Evolutionary conservation across 192 early-diverging fungal genomes (phyloP), one percentile per base, ranked within the genome.

Genomic region (Backusella westeae): DNA sequence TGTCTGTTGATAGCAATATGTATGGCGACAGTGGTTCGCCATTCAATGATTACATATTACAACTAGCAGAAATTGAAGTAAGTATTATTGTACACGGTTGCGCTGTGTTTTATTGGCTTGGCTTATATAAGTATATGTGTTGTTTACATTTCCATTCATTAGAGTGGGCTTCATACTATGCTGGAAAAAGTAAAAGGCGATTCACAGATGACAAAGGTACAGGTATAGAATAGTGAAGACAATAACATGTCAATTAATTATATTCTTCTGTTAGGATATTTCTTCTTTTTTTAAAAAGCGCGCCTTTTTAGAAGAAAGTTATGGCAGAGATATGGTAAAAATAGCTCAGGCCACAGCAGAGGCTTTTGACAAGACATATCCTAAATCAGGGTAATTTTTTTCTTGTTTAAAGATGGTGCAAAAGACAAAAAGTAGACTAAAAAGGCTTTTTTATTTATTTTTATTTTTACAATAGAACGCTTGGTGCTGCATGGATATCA

Each of bases 281-380:
- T 85, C 90, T 6, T 67, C 80, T 1, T 98, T 99, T 75, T 83
- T 99, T 21, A 94, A 93, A 75, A 95, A 91, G 77, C 90, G 97
- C n/a, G 94, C 97, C 1, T 81, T 85, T n/a, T 91, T 98, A 26
- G 97, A 99, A 76, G 96, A 95, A 74, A 94, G 97, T 39, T 98
- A 98, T 82, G 93, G 91, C 34, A 87, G 90, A 46, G 84, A 87
- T 38, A 87, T 99, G 86, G 84, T 91, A 23, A 96, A 96, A 74
- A 82, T 97, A 0, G 86, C 91, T 19, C 91, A 91, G 32, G 79
- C 79, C 63, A 86, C 89, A 52, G 85, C 88, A 41, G 91, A 90
- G 74, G 78, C 83, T 21, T 90, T 88, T 82, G 85, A 90, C 56
- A 84, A 83, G 77, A 80, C 84, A 29, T 81, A 87, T 56, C 85